A percentile compares a stretch with the other conserved stretches of the same genome.
Evolutionary conservation across 78 protist genomes (phyloP).

Genomic region (Dictyostelium intermedium): DNA sequence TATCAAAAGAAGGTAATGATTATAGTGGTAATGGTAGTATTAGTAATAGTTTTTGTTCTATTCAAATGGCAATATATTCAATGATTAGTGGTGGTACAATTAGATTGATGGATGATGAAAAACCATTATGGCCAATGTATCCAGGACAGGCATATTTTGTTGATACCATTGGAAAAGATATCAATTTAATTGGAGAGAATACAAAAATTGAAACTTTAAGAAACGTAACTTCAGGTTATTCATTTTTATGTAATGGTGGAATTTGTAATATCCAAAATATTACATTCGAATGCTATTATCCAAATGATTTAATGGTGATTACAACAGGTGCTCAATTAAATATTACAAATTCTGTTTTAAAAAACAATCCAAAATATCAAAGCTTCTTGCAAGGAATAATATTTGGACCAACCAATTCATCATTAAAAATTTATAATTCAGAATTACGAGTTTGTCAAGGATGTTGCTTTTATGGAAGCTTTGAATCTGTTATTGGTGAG

Average conservation of each 20-base stretch:
- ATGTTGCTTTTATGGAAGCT: neutral
- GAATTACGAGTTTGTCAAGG: neutral
- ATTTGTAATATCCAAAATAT: neutral
- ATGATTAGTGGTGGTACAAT: neutral
- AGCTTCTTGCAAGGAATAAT: neutral
- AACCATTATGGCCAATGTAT: neutral
- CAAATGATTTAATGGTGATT: neutral
- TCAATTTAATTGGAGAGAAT: neutral
- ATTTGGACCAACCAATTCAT: neutral
- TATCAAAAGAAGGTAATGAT: conserved; percentile 3
- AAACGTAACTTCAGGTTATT: neutral
- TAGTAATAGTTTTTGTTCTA: conserved; percentile 14
- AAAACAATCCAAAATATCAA: neutral
- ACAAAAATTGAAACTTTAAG: neutral
- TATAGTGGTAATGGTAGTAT: conserved; percentile 4
- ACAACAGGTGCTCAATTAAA: neutral
- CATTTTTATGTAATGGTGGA: neutral
- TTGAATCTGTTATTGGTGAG: neutral
- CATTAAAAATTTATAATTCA: neutral
- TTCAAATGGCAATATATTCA: conserved; percentile 1
- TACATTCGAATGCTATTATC: neutral
- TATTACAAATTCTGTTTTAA: neutral
- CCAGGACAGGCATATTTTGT: neutral
- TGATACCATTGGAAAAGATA: neutral
- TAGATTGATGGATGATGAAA: neutral